Base-by-base conservation (phyloP, 2,329 filamentous ascomycete species). In the Botrytis sinoallii region DNA sequence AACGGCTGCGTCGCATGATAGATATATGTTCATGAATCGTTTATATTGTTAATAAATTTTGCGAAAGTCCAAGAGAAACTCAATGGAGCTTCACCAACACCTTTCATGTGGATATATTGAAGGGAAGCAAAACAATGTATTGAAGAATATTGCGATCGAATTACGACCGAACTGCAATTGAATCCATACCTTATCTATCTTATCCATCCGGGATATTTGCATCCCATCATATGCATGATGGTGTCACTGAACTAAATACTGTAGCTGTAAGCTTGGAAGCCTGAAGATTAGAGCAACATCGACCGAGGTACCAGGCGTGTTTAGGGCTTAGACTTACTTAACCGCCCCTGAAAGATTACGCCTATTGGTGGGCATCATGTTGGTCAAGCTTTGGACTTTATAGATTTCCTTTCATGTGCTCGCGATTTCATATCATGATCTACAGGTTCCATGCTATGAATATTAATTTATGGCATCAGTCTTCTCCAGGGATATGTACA, bases 1-100 rank as follows among this genome's bases (percentile, higher is more conserved):
- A 35, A 25, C 63, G 63, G 35, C 63, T 66, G 20, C 63, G 63
- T 48, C 63, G 63, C 63, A 66, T 66, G 42, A 18, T 46, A 20
- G 63, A 29, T 20, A 46, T 2, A 40, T 25, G n/a, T 25, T 61
- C 59, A 61, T 25, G 29, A 59, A 59, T 20, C 0, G 18, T 35
- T 2, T 59, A 25, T 38, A 40, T 40, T 40, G 32, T 40, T 61
- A 3, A 2, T 25, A 0, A 25, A 40, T 16, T 25, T 25, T 38
- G 35, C 22, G 14, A 12, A n/a, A 38, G 16, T 61, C 20, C 22
- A 38, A 22, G 35, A 38, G 35, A 3, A 38, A 38, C 22, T 0
- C 1, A 16, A 40, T 8, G 20, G 3, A 40, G 32, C 22, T 40
- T n/a, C 9, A 40, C 59, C 35, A 25, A 9, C 22, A 38, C 32